phyloP scores from a whole-genome alignment of 768 basidiomycete species.

The Termitomyces sp. region DNA sequence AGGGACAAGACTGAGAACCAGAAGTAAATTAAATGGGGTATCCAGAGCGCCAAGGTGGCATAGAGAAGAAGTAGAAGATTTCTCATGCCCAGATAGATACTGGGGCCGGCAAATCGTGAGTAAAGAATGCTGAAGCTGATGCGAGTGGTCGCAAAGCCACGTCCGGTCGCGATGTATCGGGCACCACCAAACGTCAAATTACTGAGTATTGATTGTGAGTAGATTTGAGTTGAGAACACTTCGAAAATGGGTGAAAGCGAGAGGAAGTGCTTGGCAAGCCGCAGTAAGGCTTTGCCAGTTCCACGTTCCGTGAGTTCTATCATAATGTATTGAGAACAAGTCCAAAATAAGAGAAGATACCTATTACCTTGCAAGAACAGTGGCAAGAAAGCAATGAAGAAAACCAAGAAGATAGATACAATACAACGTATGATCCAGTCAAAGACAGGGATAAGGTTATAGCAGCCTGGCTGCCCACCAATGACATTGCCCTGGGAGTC shows the following conservation, averaged over 20 bases:
- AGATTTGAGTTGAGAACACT: constrained; percentile 98
- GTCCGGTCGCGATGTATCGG: constrained; percentile 97
- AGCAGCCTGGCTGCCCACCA: constrained; percentile 86
- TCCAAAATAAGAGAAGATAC: neutral
- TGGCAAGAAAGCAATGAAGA: constrained; percentile 96
- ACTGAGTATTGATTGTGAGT: constrained; percentile 93
- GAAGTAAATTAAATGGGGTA: constrained; percentile 95
- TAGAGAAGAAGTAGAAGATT: constrained; percentile 89
- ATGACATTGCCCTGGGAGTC: constrained; percentile 78
- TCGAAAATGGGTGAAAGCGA: constrained; percentile 97
- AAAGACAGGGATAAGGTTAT: constrained; percentile 94
- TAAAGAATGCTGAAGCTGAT: constrained; percentile 96
- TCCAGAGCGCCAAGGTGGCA: constrained; percentile 87
- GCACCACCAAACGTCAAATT: constrained; percentile 98
- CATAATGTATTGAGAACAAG: neutral
- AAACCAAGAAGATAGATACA: constrained; percentile 96
- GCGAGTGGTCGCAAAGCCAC: constrained; percentile 96
- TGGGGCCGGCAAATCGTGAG: constrained; percentile 98
- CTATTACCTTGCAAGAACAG: constrained; percentile 87
- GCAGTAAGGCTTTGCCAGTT: constrained; percentile 89
- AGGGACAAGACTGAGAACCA: constrained; percentile 96
- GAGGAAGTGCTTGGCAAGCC: constrained; percentile 93
- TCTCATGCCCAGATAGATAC: constrained; percentile 98
- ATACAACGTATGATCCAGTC: constrained; percentile 98
- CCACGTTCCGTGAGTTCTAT: constrained; percentile 94